Conservation (phyloP, 2,329 filamentous ascomycete genomes). For the Verticillium nubilum region DNA sequence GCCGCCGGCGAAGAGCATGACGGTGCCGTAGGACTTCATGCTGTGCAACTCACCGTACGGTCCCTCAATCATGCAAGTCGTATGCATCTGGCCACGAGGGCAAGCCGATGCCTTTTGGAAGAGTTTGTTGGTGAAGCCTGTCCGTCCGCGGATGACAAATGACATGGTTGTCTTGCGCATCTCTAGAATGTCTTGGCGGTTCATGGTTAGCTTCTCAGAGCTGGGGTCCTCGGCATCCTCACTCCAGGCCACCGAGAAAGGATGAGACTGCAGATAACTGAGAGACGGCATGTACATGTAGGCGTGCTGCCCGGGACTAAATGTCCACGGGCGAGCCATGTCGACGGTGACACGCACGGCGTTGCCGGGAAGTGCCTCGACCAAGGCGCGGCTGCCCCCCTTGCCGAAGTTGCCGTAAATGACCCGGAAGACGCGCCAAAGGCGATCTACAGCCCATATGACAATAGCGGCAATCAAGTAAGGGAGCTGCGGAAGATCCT, state of each 20-base stretch:
- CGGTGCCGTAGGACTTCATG: slow-evolving; percentile 71
- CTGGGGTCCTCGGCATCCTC: slow-evolving; percentile 53
- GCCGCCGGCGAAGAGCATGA: slow-evolving; percentile 74
- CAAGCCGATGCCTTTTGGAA: slow-evolving; percentile 61
- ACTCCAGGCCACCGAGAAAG: slow-evolving; percentile 75
- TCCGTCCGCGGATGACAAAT: slow-evolving; percentile 67
- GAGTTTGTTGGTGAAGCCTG: slow-evolving; percentile 66
- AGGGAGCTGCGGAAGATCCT: slow-evolving; percentile 47
- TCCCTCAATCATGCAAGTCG: slow-evolving; percentile 66
- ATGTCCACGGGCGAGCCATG: slow-evolving; percentile 71
- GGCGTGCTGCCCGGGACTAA: slow-evolving; percentile 70
- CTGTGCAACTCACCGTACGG: slow-evolving; percentile 70
- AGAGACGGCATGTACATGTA: slow-evolving; percentile 73
- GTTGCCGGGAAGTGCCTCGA: slow-evolving; percentile 73
- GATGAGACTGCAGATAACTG: slow-evolving; percentile 70
- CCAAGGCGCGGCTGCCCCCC: slow-evolving; percentile 61
- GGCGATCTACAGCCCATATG: slow-evolving; percentile 64
- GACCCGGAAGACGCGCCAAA: slow-evolving; percentile 52
- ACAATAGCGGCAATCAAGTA: slow-evolving; percentile 57
- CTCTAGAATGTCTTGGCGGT: slow-evolving; percentile 50
- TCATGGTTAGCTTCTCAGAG: slow-evolving; percentile 53
- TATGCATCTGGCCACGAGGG: slow-evolving; percentile 55
- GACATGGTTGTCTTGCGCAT: slow-evolving; percentile 62
- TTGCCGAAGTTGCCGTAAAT: slow-evolving; percentile 61
- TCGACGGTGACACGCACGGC: slow-evolving; percentile 68